These are phyloP conservation scores for Trichoderma semiorbis DNA, from an alignment of 2,329 filamentous ascomycete genomes.

Conservation along the genomic window DNA sequence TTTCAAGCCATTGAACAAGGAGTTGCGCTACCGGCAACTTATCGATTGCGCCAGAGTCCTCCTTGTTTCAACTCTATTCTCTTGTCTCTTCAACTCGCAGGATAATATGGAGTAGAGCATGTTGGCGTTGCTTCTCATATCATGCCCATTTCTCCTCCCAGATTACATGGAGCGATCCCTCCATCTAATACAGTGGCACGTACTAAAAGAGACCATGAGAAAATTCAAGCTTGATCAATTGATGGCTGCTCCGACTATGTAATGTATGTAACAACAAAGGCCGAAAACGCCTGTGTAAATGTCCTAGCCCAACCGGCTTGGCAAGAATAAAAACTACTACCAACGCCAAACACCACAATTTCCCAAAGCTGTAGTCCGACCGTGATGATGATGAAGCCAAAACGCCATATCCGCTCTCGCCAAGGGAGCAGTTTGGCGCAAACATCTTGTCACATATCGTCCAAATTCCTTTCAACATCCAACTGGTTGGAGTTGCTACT, in stretches of 20 bases:
- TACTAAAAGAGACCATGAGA: not conserved
- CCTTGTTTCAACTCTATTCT: not conserved
- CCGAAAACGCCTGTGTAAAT: not conserved
- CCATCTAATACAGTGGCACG: not conserved
- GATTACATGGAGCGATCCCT: not conserved
- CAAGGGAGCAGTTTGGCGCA: not conserved
- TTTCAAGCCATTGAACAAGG: not conserved
- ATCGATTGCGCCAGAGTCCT: conserved; percentile 6
- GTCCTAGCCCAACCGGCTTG: not conserved
- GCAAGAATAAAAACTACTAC: not conserved
- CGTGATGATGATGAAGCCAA: not conserved
- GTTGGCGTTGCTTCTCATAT: not conserved
- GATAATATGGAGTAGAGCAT: not conserved
- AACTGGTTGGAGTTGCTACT: not conserved
- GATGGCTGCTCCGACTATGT: not conserved
- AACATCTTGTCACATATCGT: not conserved
- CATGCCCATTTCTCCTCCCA: not conserved
- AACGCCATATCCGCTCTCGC: not conserved
- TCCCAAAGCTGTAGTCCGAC: not conserved
- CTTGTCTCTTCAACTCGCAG: not conserved
- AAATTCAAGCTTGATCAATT: not conserved
- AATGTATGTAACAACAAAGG: not conserved
- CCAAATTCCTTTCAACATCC: conserved; percentile 3
- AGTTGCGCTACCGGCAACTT: conserved; percentile 7
- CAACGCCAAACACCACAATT: conserved; percentile 3